Percentiles rank a stretch among this genome's conserved stretches.
phyloP scores from a whole-genome alignment of 163 green algal genomes.

The Chloromonas sp. region DNA sequence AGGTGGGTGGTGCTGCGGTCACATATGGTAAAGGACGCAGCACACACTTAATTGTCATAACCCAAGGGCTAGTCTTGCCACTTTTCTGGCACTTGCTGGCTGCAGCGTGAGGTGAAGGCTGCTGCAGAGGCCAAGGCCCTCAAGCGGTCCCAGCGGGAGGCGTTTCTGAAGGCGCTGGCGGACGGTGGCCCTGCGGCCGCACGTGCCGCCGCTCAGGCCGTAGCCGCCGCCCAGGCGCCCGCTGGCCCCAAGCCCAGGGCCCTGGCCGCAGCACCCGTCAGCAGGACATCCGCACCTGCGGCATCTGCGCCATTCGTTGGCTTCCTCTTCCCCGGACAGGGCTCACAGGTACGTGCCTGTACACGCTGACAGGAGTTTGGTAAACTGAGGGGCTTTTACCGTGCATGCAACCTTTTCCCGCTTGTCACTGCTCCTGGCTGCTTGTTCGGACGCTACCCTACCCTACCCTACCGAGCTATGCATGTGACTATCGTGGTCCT shows the following conservation, averaged over 20 bases:
- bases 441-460: too few species aligned
- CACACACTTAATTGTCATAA: too few species aligned
- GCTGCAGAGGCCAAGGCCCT: not conserved
- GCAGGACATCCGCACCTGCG: not conserved
- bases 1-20: not conserved
- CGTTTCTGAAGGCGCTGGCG: constrained; percentile 18
- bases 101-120: not conserved
- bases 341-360: constrained; percentile 54
- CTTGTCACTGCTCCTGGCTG: too few species aligned
- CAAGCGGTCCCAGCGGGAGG: constrained; percentile 5
- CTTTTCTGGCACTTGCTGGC: too few species aligned
- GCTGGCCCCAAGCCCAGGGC: not conserved
- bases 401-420: too few species aligned
- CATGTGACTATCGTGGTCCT: too few species aligned
- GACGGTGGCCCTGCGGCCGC: constrained; percentile 6
- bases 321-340: constrained; percentile 83
- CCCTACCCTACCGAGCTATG: too few species aligned
- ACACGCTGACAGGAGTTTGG: too few species aligned
- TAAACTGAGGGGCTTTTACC: too few species aligned
- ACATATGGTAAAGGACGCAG: too few species aligned
- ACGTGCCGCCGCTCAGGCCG: not conserved
- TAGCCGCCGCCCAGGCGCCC: not conserved
- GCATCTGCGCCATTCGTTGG: constrained; percentile 25
- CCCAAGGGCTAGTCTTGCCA: too few species aligned
- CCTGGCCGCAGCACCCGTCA: not conserved